Base-by-base conservation (phyloP, 2,329 filamentous ascomycete species). In the Iodosphaeria phyllophila region DNA sequence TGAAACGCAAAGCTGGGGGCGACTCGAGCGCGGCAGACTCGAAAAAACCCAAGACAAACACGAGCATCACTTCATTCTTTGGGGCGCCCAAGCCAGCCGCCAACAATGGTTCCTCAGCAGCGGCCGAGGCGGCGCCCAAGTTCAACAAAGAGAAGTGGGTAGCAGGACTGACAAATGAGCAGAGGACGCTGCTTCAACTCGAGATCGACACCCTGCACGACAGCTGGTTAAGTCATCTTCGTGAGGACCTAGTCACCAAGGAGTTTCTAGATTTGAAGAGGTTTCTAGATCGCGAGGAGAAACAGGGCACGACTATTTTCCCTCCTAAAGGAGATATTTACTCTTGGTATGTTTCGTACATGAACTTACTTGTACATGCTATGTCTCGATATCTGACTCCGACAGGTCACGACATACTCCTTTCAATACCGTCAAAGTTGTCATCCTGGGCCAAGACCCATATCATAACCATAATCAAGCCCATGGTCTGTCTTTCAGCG, bases 391-490 rank as follows among this genome's bases (percentile, higher is more conserved):
- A 4, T 20, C 16, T 19, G 18, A 10, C 20, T n/a, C 17, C 29
- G 20, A n/a, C 30, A 93, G 86, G 86, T 93, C 86, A 31, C 77
- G 83, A 14, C 77, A 92, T 48, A 93, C 86, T 1, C 84, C 89
- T 6, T 73, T 98, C 38, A 58, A 74, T 54, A 74, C 63, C 9
- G 84, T 95, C 47, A 92, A 92, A 50, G 77, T 78, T 29, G 84
- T 98, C 31, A 83, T 98, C 42, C 52, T 95, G 27, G 89, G 89
- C 35, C 89, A 98, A 55, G 89, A 98, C 47, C 89, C 89, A 3
- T 98, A 98, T 50, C 89, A 98, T 57, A 92, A 92, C 47, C 50
- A 70, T 47, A 91, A 91, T 50, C 89, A 98, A 59, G 89, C 89
- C 25, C 89, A 95, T 49, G 89, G 89, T 21, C 72, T 98, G 30